phyloP scores from a whole-genome alignment of 2,329 filamentous ascomycete species.

The Diaporthe eres region DNA sequence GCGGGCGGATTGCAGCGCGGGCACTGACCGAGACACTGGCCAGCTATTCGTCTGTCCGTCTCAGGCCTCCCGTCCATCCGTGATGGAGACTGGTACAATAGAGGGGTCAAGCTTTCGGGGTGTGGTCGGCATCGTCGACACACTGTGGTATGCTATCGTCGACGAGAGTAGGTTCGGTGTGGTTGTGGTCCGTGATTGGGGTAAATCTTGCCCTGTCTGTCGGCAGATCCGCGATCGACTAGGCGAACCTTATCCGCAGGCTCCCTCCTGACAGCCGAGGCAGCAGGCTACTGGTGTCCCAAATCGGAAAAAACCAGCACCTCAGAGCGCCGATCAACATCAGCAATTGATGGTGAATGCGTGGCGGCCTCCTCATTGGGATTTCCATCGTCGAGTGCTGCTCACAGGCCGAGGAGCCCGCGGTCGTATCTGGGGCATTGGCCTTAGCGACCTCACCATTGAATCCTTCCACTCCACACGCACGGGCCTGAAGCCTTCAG shows the following conservation, averaged over 20 bases:
- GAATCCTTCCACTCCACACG: constrained; percentile 26
- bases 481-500: constrained; percentile 20
- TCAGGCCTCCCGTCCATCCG: too few species aligned
- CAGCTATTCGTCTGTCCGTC: neutral
- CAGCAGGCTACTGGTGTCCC: neutral
- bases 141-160: neutral
- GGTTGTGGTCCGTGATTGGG: constrained; percentile 12
- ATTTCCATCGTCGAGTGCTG: neutral
- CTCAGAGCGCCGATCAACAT: neutral
- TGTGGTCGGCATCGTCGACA: neutral
- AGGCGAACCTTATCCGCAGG: constrained; percentile 28
- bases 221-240: constrained; percentile 31
- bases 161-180: neutral
- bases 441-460: constrained; percentile 28
- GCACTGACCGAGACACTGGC: neutral
- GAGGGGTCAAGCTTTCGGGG: neutral
- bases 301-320: neutral
- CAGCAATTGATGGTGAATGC: neutral
- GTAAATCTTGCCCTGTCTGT: constrained; percentile 25
- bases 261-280: constrained; percentile 15
- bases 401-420: neutral
- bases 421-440: neutral
- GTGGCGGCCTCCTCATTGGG: neutral
- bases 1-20: neutral
- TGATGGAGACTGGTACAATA: neutral